Base-by-base conservation (phyloP, 2,329 filamentous ascomycete species). In the Arthrobotrys iridis region DNA sequence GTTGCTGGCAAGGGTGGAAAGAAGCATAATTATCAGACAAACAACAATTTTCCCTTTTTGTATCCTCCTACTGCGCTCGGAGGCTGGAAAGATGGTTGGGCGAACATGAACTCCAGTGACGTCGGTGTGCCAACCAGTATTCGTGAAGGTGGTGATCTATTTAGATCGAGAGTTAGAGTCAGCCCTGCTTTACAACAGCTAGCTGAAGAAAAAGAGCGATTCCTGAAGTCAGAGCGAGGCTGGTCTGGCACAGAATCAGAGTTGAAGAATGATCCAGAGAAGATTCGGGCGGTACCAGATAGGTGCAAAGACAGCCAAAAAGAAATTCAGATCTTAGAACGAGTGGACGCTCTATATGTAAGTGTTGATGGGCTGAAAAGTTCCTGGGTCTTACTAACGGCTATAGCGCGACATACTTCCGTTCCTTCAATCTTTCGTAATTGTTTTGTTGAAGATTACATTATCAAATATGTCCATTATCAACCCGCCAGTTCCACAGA, bases 21-120 rank as follows among this genome's bases (percentile, higher is more conserved):
- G 85, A 99, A 99, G 81, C 95, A 99, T 80, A 99, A 98, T 79
- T 99, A 99, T 80, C 95, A 99, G 82, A 99, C 95, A 0, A 99
- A 99, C 80, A 95, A 99, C 79, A 95, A 97, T 81, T 98, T 99
- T 78, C 95, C 95, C 0, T 98, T 99, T 80, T 89, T 99, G 84
- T 99, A 99, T 79, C 95, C 95, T 1, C 95, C 95, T 0, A 84
- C 97, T 15, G 94, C 97, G 82, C 90, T 90, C 76, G 97, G 93
- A 40, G 71, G 71, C 8, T 75, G 71, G 71, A 97, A 96, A 81
- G 93, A 93, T 10, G 88, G 87, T 18, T 91, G 93, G 4, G 91
- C 91, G 43, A 75, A 75, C n/a, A 83, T 93, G 46, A 92, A 97
- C 81, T 91, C 94, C 78, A 83, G 88, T 15, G 84, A 96, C 20